These are phyloP conservation scores for Cytidiella melzeri DNA, from an alignment of 768 basidiomycete genomes.

Conservation along the genomic window DNA sequence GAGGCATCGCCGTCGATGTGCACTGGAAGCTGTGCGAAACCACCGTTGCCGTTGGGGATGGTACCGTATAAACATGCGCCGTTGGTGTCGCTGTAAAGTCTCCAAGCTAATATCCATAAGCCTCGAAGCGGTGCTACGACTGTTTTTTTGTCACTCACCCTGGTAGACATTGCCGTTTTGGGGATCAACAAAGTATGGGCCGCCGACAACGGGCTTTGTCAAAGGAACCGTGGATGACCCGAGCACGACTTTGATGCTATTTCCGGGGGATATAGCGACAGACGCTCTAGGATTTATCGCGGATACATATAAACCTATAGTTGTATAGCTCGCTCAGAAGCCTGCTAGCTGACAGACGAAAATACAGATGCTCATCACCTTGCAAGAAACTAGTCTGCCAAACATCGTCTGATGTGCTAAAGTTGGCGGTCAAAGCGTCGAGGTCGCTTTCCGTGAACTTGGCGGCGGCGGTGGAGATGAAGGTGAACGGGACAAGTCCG, in stretches of 20 bases:
- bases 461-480: constrained; percentile 14
- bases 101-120: constrained; percentile 23
- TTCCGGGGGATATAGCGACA: constrained; percentile 4
- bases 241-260: constrained; percentile 10
- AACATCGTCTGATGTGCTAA: constrained; percentile 19
- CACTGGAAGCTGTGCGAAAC: constrained; percentile 19
- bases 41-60: constrained; percentile 32
- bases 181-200: constrained; percentile 23
- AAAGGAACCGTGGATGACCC: constrained; percentile 10
- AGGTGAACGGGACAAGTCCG: constrained; percentile 20
- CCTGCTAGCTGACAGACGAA: too few species aligned
- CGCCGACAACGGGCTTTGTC: constrained; percentile 15
- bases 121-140: background rate
- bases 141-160: constrained; percentile 16
- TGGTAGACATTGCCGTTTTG: constrained; percentile 20
- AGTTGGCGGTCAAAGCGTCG: constrained; percentile 9
- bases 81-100: constrained; percentile 37
- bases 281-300: constrained; percentile 15
- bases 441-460: constrained; percentile 15
- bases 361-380: too few species aligned
- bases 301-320: constrained; percentile 19
- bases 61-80: constrained; percentile 39
- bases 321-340: background rate
- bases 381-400: constrained; percentile 20
- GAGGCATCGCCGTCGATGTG: constrained; percentile 21